Evolutionary conservation across 495 filamentous ascomycete genomes (phyloP), one percentile per base, ranked within the genome.

Genomic region (Aspergillus cavernicola): DNA sequence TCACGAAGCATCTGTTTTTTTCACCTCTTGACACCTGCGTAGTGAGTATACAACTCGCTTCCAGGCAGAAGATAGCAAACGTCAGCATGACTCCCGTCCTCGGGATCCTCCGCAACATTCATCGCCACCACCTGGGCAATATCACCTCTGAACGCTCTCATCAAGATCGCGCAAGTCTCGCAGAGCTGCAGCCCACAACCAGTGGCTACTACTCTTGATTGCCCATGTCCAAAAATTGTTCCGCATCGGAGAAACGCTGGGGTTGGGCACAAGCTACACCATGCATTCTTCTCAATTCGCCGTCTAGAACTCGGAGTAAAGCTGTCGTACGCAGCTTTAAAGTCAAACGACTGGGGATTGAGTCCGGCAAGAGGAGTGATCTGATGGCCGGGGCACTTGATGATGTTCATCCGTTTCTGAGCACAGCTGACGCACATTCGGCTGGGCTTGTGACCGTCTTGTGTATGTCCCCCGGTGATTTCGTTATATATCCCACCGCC

Each of bases 181-280:
- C 74, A 77, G 6, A 77, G 57, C 31, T 63, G 37, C 29, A 77
- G 41, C 9, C 73, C 71, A 48, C 76, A 77, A 0, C 74, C 73
- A 9, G 41, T 15, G 12, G 1, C n/a, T 9, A n/a, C 11, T 10
- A n/a, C 32, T 16, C 26, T 39, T 44, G n/a, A 39, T 39, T 10
- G 7, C 9, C 2, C 22, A 3, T 26, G 58, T 54, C 13, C 19
- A 19, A 0, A 48, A 56, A 2, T 44, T 12, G 61, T 52, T 13
- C 48, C 55, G 40, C 73, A 74, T 32, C 58, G 57, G 38, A 66
- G 71, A 9, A 64, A 62, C 1, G 73, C 75, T 11, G 72, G 66
- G 9, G 52, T 53, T 8, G 67, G 65, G 37, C 75, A 78, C 8
- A 78, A 41, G 11, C 61, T 66, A 56, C 75, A 77, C 69, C 72